Evolutionary conservation across 495 filamentous ascomycete genomes (phyloP).

Genomic region (Glutinoglossum americanum): DNA sequence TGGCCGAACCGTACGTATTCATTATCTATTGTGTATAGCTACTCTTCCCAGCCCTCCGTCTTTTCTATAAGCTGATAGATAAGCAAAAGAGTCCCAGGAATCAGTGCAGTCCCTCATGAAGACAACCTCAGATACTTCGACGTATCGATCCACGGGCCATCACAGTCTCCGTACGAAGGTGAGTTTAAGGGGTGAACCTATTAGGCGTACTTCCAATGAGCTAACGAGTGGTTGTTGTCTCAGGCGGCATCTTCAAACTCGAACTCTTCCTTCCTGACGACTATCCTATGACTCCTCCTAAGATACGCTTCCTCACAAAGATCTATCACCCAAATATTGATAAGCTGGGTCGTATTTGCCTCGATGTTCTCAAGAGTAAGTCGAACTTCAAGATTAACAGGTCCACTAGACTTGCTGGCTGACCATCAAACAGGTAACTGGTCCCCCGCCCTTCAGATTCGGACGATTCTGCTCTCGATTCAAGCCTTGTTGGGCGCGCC

Average conservation of each 20-base stretch:
- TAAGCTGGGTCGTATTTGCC: conserved; percentile 85
- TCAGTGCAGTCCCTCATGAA: conserved; percentile 93
- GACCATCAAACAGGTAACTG: conserved; percentile 56
- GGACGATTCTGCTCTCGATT: conserved; percentile 91
- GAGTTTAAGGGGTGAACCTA: conserved; percentile 2
- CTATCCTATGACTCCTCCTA: conserved; percentile 97
- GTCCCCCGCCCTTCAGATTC: conserved; percentile 94
- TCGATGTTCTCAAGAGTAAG: conserved; percentile 93
- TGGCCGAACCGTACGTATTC: conserved; percentile 76
- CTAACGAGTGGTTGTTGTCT: not conserved
- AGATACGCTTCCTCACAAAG: conserved; percentile 95
- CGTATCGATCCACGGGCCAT: conserved; percentile 87
- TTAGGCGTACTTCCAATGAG: not conserved
- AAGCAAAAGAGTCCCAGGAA: conserved; percentile 61
- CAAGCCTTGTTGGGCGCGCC: conserved; percentile 90
- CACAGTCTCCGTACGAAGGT: conserved; percentile 88
- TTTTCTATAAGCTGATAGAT: not conserved
- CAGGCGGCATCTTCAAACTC: conserved; percentile 88
- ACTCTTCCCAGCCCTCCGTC: not conserved
- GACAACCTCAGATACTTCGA: conserved; percentile 98
- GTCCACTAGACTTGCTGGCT: not conserved
- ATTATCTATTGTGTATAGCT: not conserved
- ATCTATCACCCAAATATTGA: conserved; percentile 99
- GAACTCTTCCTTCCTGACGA: conserved; percentile 98
- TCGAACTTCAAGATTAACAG: not conserved